These are phyloP conservation scores for Rubroshorea leprosula DNA, from an alignment of 345 rosid species.

Conservation along the genomic window DNA sequence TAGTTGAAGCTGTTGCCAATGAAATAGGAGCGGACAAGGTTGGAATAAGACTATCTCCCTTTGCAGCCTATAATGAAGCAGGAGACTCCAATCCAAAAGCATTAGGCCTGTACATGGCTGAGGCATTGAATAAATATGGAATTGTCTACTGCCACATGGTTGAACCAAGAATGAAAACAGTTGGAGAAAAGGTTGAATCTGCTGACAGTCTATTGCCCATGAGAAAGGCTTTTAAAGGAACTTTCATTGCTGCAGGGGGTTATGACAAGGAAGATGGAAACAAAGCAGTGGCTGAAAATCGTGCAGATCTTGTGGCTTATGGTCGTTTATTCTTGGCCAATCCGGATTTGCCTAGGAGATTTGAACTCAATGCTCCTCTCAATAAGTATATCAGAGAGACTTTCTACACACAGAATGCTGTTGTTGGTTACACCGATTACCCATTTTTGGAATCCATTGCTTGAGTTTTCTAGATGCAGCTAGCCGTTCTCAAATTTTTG, in stretches of 20 bases:
- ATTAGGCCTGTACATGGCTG: conserved; percentile 50
- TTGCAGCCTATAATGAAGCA: conserved; percentile 39
- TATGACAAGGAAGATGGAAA: not conserved
- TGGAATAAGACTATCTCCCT: conserved; percentile 66
- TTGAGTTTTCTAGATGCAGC: too few species aligned
- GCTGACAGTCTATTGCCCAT: conserved; percentile 40
- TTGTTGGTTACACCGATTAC: not conserved
- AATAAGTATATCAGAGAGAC: not conserved
- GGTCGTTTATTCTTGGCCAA: not conserved
- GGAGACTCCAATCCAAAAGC: conserved; percentile 59
- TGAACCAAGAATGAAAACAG: conserved; percentile 47
- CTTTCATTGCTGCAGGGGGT: not conserved
- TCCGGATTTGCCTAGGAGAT: not conserved
- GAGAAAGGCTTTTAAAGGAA: conserved; percentile 20
- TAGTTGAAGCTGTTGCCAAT: conserved; percentile 50
- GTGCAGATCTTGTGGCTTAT: not conserved
- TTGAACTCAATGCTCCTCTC: not conserved
- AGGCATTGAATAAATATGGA: conserved; percentile 43
- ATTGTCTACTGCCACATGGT: conserved; percentile 60
- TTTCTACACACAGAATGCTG: not conserved
- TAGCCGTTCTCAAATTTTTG: too few species aligned
- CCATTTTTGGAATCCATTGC: not conserved
- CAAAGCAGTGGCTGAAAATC: not conserved
- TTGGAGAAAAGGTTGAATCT: conserved; percentile 24
- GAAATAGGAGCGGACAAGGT: conserved; percentile 68